Percentiles rank a stretch among this genome's conserved stretches.
Conservation (phyloP, 768 basidiomycete species). For the Naganishia antarctica region DNA sequence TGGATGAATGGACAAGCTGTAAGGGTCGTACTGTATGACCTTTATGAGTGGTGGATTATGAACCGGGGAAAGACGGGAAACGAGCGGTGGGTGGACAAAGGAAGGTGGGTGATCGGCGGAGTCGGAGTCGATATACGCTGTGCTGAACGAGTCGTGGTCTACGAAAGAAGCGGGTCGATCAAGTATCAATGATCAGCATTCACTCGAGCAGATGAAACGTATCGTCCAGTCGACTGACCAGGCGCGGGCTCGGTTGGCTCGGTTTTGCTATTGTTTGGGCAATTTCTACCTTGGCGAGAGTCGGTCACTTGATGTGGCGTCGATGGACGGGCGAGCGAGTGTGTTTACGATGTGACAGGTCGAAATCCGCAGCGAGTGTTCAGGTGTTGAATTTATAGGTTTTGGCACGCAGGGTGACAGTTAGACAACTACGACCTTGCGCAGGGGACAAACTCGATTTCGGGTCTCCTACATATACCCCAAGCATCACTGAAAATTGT, state of each 20-base stretch:
- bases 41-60: constrained; percentile 1
- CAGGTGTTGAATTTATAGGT: too few relatives aligned
- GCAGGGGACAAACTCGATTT: too few relatives aligned
- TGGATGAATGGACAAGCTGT: not conserved
- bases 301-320: not conserved
- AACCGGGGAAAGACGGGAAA: not conserved
- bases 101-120: constrained; percentile 5
- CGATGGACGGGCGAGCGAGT: not conserved
- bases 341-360: constrained; percentile 18
- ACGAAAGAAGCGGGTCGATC: too few relatives aligned
- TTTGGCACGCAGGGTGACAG: too few relatives aligned
- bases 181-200: not conserved
- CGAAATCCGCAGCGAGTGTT: too few relatives aligned
- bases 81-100: constrained; percentile 6
- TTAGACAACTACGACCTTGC: too few relatives aligned
- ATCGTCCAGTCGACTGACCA: not conserved
- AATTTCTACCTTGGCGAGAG: constrained; percentile 9
- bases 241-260: not conserved
- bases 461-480: too few relatives aligned
- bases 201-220: not conserved
- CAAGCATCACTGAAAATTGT: too few relatives aligned
- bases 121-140: not conserved
- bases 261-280: constrained; percentile 20
- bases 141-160: not conserved
- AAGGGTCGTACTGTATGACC: not conserved